A percentile compares a stretch with the other conserved stretches of the same genome.
Evolutionary conservation across 192 early-diverging fungal species (phyloP).

Genomic region (Coemansia sp.): DNA sequence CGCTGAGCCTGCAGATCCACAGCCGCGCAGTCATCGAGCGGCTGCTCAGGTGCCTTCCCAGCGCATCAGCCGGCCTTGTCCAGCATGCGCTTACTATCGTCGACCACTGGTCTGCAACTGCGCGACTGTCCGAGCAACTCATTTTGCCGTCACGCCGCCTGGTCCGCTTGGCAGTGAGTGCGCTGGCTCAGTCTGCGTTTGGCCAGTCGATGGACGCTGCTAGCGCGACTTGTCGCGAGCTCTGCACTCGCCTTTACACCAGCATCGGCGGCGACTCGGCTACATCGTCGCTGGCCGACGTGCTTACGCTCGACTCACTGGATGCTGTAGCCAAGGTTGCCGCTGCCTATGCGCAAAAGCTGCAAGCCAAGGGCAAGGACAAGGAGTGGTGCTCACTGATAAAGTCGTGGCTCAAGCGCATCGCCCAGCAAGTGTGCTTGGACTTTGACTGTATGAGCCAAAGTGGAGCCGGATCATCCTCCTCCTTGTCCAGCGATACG

Average conservation of each 20-base stretch:
- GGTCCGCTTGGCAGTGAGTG: slow-evolving; percentile 3
- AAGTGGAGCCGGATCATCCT: background rate
- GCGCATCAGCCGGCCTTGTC: background rate
- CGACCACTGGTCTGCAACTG: slow-evolving; percentile 16
- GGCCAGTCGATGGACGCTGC: slow-evolving; percentile 6
- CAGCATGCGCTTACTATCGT: slow-evolving; percentile 2
- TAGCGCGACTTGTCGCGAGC: slow-evolving; percentile 22
- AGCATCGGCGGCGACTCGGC: background rate
- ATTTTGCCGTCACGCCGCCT: slow-evolving; percentile 16
- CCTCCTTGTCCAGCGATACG: background rate
- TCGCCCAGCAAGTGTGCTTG: background rate
- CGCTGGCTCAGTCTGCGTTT: slow-evolving; percentile 24
- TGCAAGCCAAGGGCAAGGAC: background rate
- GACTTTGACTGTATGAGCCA: background rate
- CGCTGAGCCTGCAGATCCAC: slow-evolving; percentile 4
- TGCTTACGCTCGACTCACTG: slow-evolving; percentile 22
- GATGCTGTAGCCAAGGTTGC: slow-evolving; percentile 14
- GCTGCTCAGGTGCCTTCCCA: slow-evolving; percentile 7
- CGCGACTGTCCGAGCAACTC: background rate
- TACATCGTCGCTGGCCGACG: background rate
- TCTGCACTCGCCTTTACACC: slow-evolving; percentile 16
- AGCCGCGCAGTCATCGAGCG: slow-evolving; percentile 20
- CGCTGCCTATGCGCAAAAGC: slow-evolving; percentile 9
- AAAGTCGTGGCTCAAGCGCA: slow-evolving; percentile 13
- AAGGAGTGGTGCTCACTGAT: slow-evolving; percentile 23